Base-by-base conservation (phyloP, 768 basidiomycete species). In the Pleurotus cornucopiae region DNA sequence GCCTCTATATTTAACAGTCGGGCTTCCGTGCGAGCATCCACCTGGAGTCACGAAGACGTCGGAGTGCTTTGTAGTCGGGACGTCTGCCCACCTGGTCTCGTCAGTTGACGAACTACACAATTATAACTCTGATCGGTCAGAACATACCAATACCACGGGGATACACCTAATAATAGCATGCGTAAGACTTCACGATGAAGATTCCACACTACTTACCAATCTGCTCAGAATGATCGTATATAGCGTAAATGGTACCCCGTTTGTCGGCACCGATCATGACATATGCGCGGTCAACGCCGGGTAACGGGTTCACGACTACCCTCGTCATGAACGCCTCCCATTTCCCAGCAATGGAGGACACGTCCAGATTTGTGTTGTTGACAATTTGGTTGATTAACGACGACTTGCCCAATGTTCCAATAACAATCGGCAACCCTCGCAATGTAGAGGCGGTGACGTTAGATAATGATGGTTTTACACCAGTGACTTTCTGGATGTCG, bases 151-250 rank as follows among this genome's bases (percentile, higher is more conserved):
- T 79, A 83, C 83, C 84, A 86, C n/a, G 84, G 84, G 16, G 83
- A 85, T 34, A 86, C 83, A 55, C 83, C 82, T 84, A 54, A 49
- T 40, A 34, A 14, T 57, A 48, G 49, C 37, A 26, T 23, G 20
- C 34, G n/a, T 47, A 7, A 18, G 16, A 7, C 46, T 21, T 21
- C 46, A 21, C 13, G 20, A 30, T 26, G 3, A 30, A 49, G 14
- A 34, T 49, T 47, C 46, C 13, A 47, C 9, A 14, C 11, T 6
- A 60, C 63, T 48, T 43, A 79, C 86, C 86, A 64, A 87, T 81
- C 63, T 87, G 85, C 64, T 88, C 85, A 7, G 82, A 83, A 55
- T 84, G 79, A 62, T 86, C 84, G 62, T 88, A 87, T 34, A 88
- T 61, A 2, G 77, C 83, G 62, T 76, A 88, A 34, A 88, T 84